Percentiles rank a stretch among this genome's conserved stretches.
These are phyloP conservation scores for Vanrija sp. DNA, from an alignment of 1,284 basidiomycete genomes.

Conservation along the genomic window DNA sequence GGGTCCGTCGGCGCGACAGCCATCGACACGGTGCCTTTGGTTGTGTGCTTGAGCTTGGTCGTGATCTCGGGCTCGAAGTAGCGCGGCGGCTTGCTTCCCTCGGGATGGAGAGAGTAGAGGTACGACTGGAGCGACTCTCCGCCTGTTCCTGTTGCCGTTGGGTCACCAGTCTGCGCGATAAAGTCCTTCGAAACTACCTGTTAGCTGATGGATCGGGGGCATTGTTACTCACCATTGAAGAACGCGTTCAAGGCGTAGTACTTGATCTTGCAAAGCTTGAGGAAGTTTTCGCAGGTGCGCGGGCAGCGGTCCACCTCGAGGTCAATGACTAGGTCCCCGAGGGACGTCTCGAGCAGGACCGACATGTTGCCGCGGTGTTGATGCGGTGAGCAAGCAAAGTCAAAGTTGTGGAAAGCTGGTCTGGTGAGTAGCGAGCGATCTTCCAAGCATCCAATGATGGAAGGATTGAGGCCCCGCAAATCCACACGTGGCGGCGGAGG, in stretches of 20 bases:
- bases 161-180: conserved; percentile 87
- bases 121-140: conserved; percentile 76
- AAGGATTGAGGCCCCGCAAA: not conserved
- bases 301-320: conserved; percentile 89
- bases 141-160: conserved; percentile 88
- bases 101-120: conserved; percentile 52
- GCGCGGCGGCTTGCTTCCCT: conserved; percentile 53
- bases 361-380: conserved; percentile 61
- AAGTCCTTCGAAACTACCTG: conserved; percentile 87
- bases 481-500: too few species aligned
- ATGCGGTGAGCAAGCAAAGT: not conserved
- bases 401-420: not conserved
- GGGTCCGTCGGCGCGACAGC: conserved; percentile 70
- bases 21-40: conserved; percentile 92
- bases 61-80: conserved; percentile 85
- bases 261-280: conserved; percentile 94
- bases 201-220: not conserved
- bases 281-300: conserved; percentile 86
- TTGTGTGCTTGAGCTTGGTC: conserved; percentile 70
- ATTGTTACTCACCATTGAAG: conserved; percentile 73
- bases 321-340: conserved; percentile 95
- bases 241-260: conserved; percentile 95
- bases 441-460: too few species aligned
- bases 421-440: not conserved
- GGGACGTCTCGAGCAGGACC: conserved; percentile 89